Conservation (phyloP, 2,329 filamentous ascomycete genomes). For the Pseudocercospora musae region DNA sequence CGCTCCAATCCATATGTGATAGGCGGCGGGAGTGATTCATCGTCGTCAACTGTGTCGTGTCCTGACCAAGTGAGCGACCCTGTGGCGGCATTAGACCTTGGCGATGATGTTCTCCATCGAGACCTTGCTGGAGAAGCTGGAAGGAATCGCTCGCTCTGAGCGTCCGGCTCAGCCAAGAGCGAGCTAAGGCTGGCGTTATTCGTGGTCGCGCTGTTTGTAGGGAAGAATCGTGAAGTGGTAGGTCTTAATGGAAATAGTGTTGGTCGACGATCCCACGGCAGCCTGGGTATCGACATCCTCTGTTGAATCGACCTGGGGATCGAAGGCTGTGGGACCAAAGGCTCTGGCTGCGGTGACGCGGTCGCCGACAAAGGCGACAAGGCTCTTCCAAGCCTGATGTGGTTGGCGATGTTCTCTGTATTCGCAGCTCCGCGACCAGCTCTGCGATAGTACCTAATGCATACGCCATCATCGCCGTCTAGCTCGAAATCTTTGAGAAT, state of each 20-base stretch:
- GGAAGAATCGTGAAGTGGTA: not conserved
- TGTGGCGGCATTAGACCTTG: not conserved
- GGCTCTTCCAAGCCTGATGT: not conserved
- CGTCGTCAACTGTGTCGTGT: not conserved
- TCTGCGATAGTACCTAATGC: conserved; percentile 2
- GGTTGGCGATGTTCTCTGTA: not conserved
- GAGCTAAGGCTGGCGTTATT: not conserved
- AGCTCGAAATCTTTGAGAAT: not conserved
- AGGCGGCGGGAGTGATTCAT: not conserved
- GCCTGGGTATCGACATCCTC: not conserved
- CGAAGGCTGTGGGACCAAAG: not conserved
- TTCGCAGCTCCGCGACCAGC: not conserved
- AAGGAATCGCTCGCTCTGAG: not conserved
- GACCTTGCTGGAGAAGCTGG: not conserved
- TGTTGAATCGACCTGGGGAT: not conserved
- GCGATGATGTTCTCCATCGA: not conserved
- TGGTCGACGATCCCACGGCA: not conserved
- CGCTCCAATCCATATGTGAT: not conserved
- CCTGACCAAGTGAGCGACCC: too few relatives aligned
- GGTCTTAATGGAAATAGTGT: not conserved
- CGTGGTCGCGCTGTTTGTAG: not conserved
- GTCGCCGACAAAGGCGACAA: not conserved
- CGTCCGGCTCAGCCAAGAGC: not conserved
- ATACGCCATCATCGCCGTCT: not conserved
- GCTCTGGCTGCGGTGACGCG: not conserved